Base-by-base conservation (phyloP, 1,284 basidiomycete genomes). In the Fomitopsis schrenkii region DNA sequence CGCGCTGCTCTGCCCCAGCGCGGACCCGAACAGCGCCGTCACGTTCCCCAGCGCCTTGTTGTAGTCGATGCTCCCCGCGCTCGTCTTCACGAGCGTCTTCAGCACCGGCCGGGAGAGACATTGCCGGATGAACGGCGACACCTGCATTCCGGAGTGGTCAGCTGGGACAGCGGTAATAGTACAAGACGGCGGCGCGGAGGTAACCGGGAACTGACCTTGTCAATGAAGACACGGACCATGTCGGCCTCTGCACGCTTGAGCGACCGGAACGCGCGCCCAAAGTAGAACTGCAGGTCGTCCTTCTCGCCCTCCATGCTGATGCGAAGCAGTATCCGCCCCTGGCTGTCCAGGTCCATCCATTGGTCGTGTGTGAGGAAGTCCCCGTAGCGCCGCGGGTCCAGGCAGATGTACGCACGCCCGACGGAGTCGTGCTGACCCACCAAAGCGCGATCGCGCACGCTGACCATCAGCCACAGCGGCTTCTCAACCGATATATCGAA, bases 221-320 rank as follows among this genome's bases (percentile, higher is more conserved):
- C 97, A 57, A 98, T 93, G 74, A 99, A 97, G 52, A 94, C 93
- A 8, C 95, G 84, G 53, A 97, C 86, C 97, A 99, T 98, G 69
- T 99, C 97, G 26, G 86, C 88, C 73, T 99, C 96, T 0, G 95
- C 92, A 28, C 97, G 83, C 77, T 99, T 98, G 68, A 99, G 75
- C 54, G 91, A 95, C 42, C 97, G 83, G 82, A 99, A 99, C 1
- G 92, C 97, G 44, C 95, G 84, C 12, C 97, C 97, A 72, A 99
- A 99, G 79, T 95, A 95, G 80, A 98, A 99, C 67, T 94, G 92
- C 22, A 97, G 94, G 72, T 99, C 97, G 71, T 98, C 96, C 75
- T 97, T 94, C 80, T 98, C 97, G 53, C 95, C 95, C 72, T 99
- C 97, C 95, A 99, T 98, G 72, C 94, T 97, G 58, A 99, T 85